Base-by-base conservation (phyloP, 1,139 yeast species). In the Yamadazyma taylorii region DNA sequence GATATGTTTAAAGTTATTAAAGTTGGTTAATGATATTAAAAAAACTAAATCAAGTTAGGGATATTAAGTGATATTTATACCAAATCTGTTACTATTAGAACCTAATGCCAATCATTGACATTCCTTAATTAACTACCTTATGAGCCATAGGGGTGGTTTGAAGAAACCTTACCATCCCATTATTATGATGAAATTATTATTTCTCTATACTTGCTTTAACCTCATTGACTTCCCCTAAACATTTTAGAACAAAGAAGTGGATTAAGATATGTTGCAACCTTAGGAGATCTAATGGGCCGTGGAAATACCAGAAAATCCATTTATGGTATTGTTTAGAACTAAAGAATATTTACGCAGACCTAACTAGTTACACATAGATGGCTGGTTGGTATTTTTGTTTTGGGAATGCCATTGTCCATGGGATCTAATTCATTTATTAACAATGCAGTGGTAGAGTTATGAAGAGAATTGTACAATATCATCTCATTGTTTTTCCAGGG, bases 31-130 rank as follows among this genome's bases (percentile, higher is more conserved):
- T 29, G 17, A 19, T 29, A n/a, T 24, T 24, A 27, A 15, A 27
- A 27, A 27, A 27, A 5, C n/a, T 11, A 6, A 8, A 15, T 16
- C 24, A 26, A 24, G 19, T 17, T 28, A 33, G 30, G 21, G 27
- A 35, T 15, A 30, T 29, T 28, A 21, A 29, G 31, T 15, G 17
- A 30, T 32, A 16, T 32, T 26, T 35, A 27, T 24, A 17, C 9
- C 16, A 17, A 17, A 22, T 19, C 21, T 14, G 22, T 14, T 5
- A 28, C 13, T 17, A 16, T 17, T n/a, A n/a, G n/a, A n/a, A n/a
- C n/a, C n/a, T n/a, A n/a, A n/a, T n/a, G n/a, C n/a, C n/a, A n/a
- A n/a, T n/a, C n/a, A n/a, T n/a, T n/a, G n/a, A n/a, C n/a, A n/a
- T n/a, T n/a, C n/a, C n/a, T n/a, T n/a, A n/a, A n/a, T n/a, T n/a